These are phyloP conservation scores for Vigna radiata DNA, from an alignment of 306 rosid species.

Conservation along the genomic window DNA sequence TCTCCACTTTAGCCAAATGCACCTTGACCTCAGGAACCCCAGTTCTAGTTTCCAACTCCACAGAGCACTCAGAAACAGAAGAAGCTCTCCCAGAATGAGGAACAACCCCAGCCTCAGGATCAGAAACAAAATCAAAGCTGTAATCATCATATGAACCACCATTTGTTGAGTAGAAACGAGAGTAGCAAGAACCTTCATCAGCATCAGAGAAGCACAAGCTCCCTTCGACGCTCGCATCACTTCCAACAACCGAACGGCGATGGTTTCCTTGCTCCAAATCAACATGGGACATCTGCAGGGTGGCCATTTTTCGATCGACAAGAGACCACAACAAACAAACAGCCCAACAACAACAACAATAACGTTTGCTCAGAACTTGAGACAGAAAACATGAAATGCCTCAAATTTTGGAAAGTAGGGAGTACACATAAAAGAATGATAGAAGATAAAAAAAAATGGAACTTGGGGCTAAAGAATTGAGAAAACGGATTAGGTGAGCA, in stretches of 20 bases:
- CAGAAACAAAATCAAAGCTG: slow-evolving; percentile 70
- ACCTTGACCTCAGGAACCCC: slow-evolving; percentile 79
- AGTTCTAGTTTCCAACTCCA: slow-evolving; percentile 60
- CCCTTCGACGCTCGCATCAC: slow-evolving; percentile 66
- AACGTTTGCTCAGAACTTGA: slow-evolving; percentile 29
- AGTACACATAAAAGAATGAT: not conserved
- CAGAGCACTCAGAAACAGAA: slow-evolving; percentile 74
- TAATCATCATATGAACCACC: slow-evolving; percentile 93
- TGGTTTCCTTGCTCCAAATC: slow-evolving; percentile 77
- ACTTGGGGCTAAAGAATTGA: slow-evolving; percentile 50
- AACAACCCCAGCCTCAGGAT: slow-evolving; percentile 53
- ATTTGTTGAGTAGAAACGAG: slow-evolving; percentile 84
- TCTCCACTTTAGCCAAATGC: slow-evolving; percentile 83
- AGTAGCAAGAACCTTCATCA: slow-evolving; percentile 83
- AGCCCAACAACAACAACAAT: not conserved
- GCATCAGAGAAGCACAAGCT: slow-evolving; percentile 87
- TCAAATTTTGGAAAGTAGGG: slow-evolving; percentile 50
- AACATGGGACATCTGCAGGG: slow-evolving; percentile 59
- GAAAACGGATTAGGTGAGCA: slow-evolving; percentile 63
- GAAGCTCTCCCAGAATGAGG: slow-evolving; percentile 68
- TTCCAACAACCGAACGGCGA: slow-evolving; percentile 55
- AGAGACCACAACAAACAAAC: slow-evolving; percentile 35
- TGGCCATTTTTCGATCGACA: slow-evolving; percentile 53
- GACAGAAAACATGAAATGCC: slow-evolving; percentile 40
- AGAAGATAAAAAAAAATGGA: not conserved